Evolutionary conservation across 345 rosid genomes (phyloP).

Genomic region (Camelina laxa): DNA sequence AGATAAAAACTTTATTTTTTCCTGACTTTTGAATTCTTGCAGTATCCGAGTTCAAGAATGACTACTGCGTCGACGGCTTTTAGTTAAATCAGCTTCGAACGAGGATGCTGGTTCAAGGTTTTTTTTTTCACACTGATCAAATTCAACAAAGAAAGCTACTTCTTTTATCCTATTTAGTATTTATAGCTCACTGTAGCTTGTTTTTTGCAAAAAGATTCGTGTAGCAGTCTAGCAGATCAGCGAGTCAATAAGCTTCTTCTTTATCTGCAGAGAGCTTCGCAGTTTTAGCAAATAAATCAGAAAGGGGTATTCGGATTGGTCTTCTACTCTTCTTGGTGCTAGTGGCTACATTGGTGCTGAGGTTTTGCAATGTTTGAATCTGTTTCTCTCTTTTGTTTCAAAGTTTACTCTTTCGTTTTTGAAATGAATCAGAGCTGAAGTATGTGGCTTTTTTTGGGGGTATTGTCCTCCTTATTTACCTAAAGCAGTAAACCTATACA

Average conservation of each 20-base stretch:
- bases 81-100: conserved; percentile 36
- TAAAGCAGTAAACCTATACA: background rate
- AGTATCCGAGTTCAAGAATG: conserved; percentile 27
- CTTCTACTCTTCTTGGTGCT: conserved; percentile 96
- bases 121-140: background rate
- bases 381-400: background rate
- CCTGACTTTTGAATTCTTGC: too few relatives aligned
- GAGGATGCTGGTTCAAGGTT: conserved; percentile 43
- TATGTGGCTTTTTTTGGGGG: conserved; percentile 6
- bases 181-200: background rate
- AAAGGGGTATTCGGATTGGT: conserved; percentile 70
- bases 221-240: conserved; percentile 42
- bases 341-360: conserved; percentile 99
- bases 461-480: background rate
- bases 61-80: conserved; percentile 24
- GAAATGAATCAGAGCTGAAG: background rate
- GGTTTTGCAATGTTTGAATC: conserved; percentile 51
- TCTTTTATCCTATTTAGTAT: background rate
- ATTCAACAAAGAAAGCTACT: background rate
- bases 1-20: too few relatives aligned
- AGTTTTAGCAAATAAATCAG: conserved; percentile 40
- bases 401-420: conserved; percentile 6
- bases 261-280: conserved; percentile 48
- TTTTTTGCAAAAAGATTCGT: conserved; percentile 27
- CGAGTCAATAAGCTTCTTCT: conserved; percentile 43